phyloP scores from a whole-genome alignment of 148 eudicot species.

The Rhododendron molle region DNA sequence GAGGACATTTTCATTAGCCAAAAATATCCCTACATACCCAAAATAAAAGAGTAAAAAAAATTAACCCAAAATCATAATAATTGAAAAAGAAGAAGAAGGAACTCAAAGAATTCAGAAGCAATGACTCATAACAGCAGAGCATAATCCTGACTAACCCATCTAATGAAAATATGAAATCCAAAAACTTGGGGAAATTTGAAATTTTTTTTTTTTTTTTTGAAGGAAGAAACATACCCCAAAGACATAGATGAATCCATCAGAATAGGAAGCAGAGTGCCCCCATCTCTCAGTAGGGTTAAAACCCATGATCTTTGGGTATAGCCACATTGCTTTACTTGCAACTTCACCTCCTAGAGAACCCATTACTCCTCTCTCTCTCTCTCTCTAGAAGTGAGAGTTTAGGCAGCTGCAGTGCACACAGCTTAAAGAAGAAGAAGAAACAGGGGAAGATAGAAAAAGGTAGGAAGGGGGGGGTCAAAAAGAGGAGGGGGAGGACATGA shows the following conservation, averaged over 20 bases:
- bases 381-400: background rate
- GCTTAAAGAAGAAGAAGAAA: constrained; percentile 15
- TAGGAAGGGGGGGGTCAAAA: background rate
- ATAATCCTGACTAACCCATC: background rate
- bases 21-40: constrained; percentile 8
- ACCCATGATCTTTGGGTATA: constrained; percentile 63
- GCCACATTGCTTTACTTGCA: constrained; percentile 72
- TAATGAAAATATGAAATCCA: background rate
- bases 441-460: background rate
- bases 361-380: constrained; percentile 23
- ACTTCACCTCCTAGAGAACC: constrained; percentile 51
- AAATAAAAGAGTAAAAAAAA: background rate
- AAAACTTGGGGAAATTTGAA: background rate
- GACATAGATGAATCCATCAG: constrained; percentile 61
- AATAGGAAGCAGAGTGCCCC: constrained; percentile 91
- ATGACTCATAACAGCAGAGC: background rate
- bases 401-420: background rate
- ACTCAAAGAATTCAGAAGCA: background rate
- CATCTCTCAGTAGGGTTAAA: constrained; percentile 85
- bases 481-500: constrained; percentile 22
- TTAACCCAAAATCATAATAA: background rate
- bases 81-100: too few species aligned
- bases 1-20: constrained; percentile 8
- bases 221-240: constrained; percentile 59
- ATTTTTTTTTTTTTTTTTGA: too few species aligned